Evolutionary conservation across 2,329 filamentous ascomycete species (phyloP), one percentile per base, ranked within the genome.

Genomic region (Alternaria ventricosa): DNA sequence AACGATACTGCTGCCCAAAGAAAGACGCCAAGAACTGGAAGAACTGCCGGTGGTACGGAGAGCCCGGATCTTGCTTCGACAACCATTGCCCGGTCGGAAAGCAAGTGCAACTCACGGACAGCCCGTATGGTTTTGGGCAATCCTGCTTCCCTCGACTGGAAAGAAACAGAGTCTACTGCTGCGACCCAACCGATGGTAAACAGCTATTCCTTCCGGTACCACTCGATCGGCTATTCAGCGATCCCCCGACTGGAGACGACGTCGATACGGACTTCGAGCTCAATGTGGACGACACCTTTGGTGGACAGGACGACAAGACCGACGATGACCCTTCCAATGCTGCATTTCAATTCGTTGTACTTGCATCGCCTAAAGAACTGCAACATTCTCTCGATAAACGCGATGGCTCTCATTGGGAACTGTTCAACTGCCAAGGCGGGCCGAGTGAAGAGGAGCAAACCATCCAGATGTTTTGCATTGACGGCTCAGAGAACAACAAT

Each of bases 391-490:
- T 84, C 0, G 76, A 82, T 65, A 81, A 79, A 69, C 75, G 82
- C 20, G 82, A 84, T 60, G 82, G 82, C 12, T 84, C 82, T 4
- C 79, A 82, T 71, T 84, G 79, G 82, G 82, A 82, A 13, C 30
- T 85, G 7, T 80, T 80, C 51, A 67, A 74, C 68, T 84, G 82
- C 72, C 27, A 71, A 80, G 23, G 55, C 60, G 1, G 45, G 63
- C 6, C 28, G 28, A 70, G 56, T 47, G 74, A 80, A 27, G 74
- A 63, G 2, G 65, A 67, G 15, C 80, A 82, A 1, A 81, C 78
- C 0, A 71, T 82, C 5, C 72, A 70, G n/a, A 78, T 79, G 69
- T 66, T 82, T 0, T 84, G 79, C 64, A 82, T 74, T 1, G 76
- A 83, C 53, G 11, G 61, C 10, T 73, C 72, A 1, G 68, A 72